These are phyloP conservation scores for Fusarium compactum DNA, from an alignment of 2,329 filamentous ascomycete genomes.

Conservation along the genomic window DNA sequence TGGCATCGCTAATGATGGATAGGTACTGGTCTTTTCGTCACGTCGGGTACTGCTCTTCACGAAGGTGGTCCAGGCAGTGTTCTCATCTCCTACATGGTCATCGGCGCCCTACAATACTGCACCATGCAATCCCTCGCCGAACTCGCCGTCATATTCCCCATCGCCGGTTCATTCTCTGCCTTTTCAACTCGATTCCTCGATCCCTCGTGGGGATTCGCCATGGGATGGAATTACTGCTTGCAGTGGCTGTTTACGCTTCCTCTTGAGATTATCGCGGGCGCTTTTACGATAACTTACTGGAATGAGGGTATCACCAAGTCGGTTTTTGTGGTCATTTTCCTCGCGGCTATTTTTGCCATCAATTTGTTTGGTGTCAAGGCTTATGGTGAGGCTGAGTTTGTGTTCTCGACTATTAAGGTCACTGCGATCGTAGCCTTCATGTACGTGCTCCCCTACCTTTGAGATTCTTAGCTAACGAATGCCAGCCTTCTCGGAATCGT, in stretches of 20 bases:
- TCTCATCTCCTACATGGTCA: conserved; percentile 79
- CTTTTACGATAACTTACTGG: conserved; percentile 88
- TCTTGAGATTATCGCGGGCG: conserved; percentile 87
- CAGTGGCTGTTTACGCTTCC: conserved; percentile 90
- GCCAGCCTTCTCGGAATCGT: conserved; percentile 82
- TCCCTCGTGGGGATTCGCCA: conserved; percentile 93
- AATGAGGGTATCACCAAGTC: conserved; percentile 71
- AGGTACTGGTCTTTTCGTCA: conserved; percentile 91
- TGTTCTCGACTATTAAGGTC: conserved; percentile 89
- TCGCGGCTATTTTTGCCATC: conserved; percentile 79
- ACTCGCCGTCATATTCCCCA: conserved; percentile 88
- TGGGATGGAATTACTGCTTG: conserved; percentile 95
- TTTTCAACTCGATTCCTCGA: conserved; percentile 96
- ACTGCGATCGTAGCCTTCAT: conserved; percentile 89
- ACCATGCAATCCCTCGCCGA: conserved; percentile 94
- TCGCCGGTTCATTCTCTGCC: conserved; percentile 91
- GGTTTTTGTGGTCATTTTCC: conserved; percentile 86
- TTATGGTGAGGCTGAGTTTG: conserved; percentile 92
- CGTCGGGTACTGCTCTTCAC: conserved; percentile 78
- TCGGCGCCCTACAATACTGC: conserved; percentile 89
- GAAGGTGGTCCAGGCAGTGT: conserved; percentile 82
- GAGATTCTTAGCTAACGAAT: background rate
- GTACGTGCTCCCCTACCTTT: conserved; percentile 60
- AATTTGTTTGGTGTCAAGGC: conserved; percentile 90
- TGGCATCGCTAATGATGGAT: background rate